A percentile compares a stretch with the other conserved stretches of the same genome.
phyloP scores from a whole-genome alignment of 106 monocot species.

The Dioscorea zingiberensis region DNA sequence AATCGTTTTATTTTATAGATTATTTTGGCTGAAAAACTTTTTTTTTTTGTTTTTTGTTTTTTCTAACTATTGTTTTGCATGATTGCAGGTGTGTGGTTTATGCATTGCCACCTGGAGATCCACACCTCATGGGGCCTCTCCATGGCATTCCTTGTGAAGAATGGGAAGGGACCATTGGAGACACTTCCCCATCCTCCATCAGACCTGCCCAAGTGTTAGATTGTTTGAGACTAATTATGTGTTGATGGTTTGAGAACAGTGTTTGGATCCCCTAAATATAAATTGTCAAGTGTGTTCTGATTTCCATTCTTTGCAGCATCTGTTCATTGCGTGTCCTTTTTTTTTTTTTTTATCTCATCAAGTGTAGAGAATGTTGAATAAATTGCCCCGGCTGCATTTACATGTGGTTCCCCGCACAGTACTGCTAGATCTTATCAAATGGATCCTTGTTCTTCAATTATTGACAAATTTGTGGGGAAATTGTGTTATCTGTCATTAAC shows the following conservation, averaged over 20 bases:
- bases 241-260: not conserved
- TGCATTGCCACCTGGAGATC: conserved; percentile 54
- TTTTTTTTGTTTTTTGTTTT: not conserved
- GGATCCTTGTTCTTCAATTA: too few species aligned
- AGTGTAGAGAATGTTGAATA: too few species aligned
- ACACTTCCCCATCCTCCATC: conserved; percentile 51
- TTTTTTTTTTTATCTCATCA: not conserved
- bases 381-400: too few species aligned
- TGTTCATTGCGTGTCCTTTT: not conserved
- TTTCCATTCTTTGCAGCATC: not conserved
- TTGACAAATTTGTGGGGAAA: too few species aligned
- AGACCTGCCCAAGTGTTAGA: conserved; percentile 32
- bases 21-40: too few species aligned
- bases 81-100: conserved; percentile 43
- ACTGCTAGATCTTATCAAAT: too few species aligned
- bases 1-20: too few species aligned
- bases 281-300: not conserved
- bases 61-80: not conserved
- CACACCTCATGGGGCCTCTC: conserved; percentile 43
- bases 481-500: too few species aligned
- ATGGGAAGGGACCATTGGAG: conserved; percentile 40
- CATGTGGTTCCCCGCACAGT: too few species aligned
- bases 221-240: not conserved
- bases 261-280: not conserved
- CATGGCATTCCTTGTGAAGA: conserved; percentile 50